A percentile compares a stretch with the other conserved stretches of the same genome.
These are phyloP conservation scores for Pontederia paniculata DNA, from an alignment of 176 grass and related monocot species.

Conservation along the genomic window DNA sequence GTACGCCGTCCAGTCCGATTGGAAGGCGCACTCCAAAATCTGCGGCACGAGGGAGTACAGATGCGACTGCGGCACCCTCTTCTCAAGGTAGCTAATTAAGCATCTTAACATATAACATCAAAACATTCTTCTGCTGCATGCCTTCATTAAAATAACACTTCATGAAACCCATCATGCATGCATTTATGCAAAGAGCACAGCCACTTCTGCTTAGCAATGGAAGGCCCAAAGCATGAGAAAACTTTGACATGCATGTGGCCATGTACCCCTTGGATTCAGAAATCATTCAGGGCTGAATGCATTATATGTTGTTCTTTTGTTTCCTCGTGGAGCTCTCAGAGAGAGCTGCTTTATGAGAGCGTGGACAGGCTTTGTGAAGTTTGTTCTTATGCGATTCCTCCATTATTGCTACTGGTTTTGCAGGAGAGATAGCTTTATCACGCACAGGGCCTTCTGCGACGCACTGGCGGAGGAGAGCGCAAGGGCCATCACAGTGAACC, in stretches of 20 bases:
- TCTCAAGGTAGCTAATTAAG: conserved; percentile 59
- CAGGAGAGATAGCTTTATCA: conserved; percentile 94
- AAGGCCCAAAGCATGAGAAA: neutral
- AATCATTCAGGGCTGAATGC: neutral
- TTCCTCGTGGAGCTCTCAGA: neutral
- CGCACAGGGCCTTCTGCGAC: conserved; percentile 93
- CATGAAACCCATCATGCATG: neutral
- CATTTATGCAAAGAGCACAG: neutral
- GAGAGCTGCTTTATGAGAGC: no score
- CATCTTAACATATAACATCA: no score
- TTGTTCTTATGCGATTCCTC: conserved; percentile 4
- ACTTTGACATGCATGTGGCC: no score
- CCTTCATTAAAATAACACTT: neutral
- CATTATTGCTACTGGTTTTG: neutral
- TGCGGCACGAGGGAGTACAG: conserved; percentile 92
- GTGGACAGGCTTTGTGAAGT: conserved; percentile 18
- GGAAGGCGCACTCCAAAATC: conserved; percentile 97
- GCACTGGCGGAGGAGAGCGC: conserved; percentile 93
- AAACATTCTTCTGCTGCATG: neutral
- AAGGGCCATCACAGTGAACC: conserved; percentile 33
- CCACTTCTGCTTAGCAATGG: neutral
- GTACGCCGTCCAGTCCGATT: conserved; percentile 94
- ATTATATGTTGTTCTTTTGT: neutral
- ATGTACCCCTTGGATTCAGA: neutral
- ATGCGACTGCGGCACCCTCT: conserved; percentile 89